Percentiles rank a stretch among this genome's conserved stretches.
These are phyloP conservation scores for Colletotrichum endophyticum DNA, from an alignment of 2,329 filamentous ascomycete species.

Conservation along the genomic window DNA sequence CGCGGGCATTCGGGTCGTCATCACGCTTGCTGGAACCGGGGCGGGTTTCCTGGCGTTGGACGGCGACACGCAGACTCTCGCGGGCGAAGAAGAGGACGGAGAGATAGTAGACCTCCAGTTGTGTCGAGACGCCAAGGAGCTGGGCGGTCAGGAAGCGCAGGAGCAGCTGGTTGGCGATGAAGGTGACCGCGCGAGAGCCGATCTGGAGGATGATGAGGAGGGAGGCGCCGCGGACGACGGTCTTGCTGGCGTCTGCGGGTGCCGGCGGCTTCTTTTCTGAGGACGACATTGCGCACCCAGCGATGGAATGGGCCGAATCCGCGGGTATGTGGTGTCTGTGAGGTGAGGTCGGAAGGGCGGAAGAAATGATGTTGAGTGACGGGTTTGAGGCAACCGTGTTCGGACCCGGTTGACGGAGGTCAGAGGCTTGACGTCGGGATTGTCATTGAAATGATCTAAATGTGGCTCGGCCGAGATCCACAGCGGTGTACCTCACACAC, in stretches of 20 bases:
- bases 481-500: background rate
- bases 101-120: conserved; percentile 91
- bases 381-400: conserved; percentile 4
- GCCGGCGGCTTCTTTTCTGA: background rate
- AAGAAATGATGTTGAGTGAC: background rate
- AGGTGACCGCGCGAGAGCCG: conserved; percentile 85
- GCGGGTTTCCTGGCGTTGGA: conserved; percentile 70
- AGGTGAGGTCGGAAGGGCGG: background rate
- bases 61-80: conserved; percentile 88
- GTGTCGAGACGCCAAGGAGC: conserved; percentile 83
- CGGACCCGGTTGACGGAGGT: background rate
- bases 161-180: conserved; percentile 88
- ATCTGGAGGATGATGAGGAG: conserved; percentile 90
- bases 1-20: conserved; percentile 26
- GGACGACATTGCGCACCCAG: background rate
- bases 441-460: background rate
- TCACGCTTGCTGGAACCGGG: conserved; percentile 23
- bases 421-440: background rate
- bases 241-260: conserved; percentile 6
- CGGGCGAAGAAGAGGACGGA: conserved; percentile 94
- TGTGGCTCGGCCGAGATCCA: background rate
- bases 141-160: conserved; percentile 87
- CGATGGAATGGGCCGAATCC: background rate
- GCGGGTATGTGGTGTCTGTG: background rate
- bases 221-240: conserved; percentile 72